Conservation (phyloP, 1,284 basidiomycete species). For the Pseudozyma tsukubaensis region DNA sequence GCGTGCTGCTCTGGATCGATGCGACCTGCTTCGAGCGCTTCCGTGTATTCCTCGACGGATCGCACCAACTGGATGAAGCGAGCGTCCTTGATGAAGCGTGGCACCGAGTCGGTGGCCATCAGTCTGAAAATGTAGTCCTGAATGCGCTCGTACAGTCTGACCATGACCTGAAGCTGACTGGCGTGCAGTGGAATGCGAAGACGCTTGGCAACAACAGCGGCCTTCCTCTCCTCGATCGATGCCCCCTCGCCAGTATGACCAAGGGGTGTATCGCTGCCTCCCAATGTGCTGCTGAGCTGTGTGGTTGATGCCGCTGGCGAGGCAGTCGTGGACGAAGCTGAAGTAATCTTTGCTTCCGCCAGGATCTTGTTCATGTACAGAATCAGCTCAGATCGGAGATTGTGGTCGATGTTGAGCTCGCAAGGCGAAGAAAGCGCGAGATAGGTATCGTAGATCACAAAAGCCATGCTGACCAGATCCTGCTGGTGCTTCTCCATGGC, state of each 20-base stretch:
- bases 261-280: conserved; percentile 18
- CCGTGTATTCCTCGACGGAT: conserved; percentile 65
- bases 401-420: conserved; percentile 98
- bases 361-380: conserved; percentile 81
- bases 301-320: conserved; percentile 37
- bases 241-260: conserved; percentile 15
- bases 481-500: conserved; percentile 98
- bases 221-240: conserved; percentile 74
- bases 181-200: conserved; percentile 58
- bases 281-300: conserved; percentile 18
- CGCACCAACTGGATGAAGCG: conserved; percentile 60
- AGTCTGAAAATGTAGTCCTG: conserved; percentile 95
- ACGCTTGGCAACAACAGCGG: conserved; percentile 43
- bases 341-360: conserved; percentile 46
- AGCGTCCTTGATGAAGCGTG: conserved; percentile 70
- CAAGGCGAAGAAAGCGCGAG: conserved; percentile 92
- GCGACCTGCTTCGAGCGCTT: conserved; percentile 59
- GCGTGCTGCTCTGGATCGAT: conserved; percentile 55
- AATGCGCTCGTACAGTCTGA: conserved; percentile 92
- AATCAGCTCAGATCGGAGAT: conserved; percentile 90
- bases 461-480: conserved; percentile 90
- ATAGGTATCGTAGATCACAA: conserved; percentile 93
- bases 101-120: conserved; percentile 97
- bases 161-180: conserved; percentile 90
- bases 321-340: conserved; percentile 10